These are phyloP conservation scores for Cordyceps pruinosa DNA, from an alignment of 2,329 filamentous ascomycete species.

Conservation along the genomic window DNA sequence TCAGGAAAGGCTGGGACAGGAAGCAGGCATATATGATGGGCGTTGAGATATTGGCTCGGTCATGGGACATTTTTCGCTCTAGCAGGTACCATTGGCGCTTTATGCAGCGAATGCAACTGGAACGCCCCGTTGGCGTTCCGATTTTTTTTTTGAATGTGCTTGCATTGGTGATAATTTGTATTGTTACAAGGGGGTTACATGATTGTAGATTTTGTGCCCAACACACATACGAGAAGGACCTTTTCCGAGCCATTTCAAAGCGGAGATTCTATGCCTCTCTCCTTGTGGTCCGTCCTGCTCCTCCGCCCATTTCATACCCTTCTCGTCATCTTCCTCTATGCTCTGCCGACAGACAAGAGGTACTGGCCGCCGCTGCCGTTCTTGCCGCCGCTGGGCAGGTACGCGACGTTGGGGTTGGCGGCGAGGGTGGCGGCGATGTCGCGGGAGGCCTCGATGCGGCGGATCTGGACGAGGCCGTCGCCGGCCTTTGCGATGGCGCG, in stretches of 20 bases:
- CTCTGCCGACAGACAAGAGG: conserved; percentile 45
- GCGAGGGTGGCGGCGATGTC: conserved; percentile 91
- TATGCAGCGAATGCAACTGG: background rate
- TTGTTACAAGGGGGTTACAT: conserved; percentile 17
- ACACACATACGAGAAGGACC: conserved; percentile 7
- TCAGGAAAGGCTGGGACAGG: background rate
- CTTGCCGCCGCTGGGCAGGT: conserved; percentile 74
- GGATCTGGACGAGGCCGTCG: conserved; percentile 89
- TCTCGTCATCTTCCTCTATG: conserved; percentile 20
- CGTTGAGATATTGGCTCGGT: background rate
- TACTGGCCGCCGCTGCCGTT: conserved; percentile 50
- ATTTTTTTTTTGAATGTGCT: background rate
- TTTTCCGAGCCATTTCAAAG: conserved; percentile 21
- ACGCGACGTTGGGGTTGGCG: conserved; percentile 89
- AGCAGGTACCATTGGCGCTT: background rate
- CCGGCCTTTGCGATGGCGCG: conserved; percentile 89
- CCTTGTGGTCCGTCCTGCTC: conserved; percentile 13
- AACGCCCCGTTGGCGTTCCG: background rate
- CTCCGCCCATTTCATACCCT: background rate
- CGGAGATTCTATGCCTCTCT: conserved; percentile 25
- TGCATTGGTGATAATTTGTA: conserved; percentile 6
- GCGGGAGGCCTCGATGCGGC: conserved; percentile 92
- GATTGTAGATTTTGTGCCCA: conserved; percentile 22
- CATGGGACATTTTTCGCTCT: background rate
- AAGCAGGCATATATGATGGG: background rate